Evolutionary conservation across 2,329 filamentous ascomycete species (phyloP), one percentile per base, ranked within the genome.

Genomic region (Pseudopyrenochaeta lycopersici): DNA sequence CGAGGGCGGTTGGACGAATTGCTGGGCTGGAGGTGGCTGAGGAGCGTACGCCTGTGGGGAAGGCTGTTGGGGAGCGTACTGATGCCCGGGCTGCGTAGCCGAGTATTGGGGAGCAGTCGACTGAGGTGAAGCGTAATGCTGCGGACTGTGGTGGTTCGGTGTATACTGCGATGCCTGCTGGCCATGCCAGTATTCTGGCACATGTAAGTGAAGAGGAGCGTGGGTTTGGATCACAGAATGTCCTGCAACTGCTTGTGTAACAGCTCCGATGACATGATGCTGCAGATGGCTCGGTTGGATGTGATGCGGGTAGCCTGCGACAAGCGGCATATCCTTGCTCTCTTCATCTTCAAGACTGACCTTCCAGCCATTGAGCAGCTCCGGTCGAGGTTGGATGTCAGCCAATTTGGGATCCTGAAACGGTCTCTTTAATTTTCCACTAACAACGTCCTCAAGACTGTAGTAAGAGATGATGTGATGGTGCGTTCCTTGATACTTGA

Each of bases 381-480:
- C 72, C 15, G 67, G 58, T 36, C 72, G 52, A 5, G 72, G 71
- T 20, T 73, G 70, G 15, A 75, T 62, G 33, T 71, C 67, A 46
- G 64, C 64, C n/a, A 74, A 56, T 46, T 71, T 70, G 20, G 64
- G 57, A 45, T 76, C 73, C 47, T 74, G 62, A 41, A 57, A 68
- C 4, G 74, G 74, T n/a, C 74, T 67, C 46, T 70, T 68, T 15
- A 76, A 64, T 39, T 71, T 71, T 7, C 72, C 71, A 11, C 49
- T 65, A 20, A 74, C 82, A n/a, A 92, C 90, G 70, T 97, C 92
- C 5, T 91, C 86, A 10, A 94, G 82, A 38, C 81, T 91, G 78
- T 97, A 97, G 73, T 97, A 97, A 14, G 90, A 93, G 35, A 97
- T 92, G 46, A 97, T 79, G 67, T 96, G 92, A 68, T 96, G 92